Evolutionary conservation across 768 basidiomycete species (phyloP), one percentile per base, ranked within the genome.

Genomic region (Nevesoporus exiguus): DNA sequence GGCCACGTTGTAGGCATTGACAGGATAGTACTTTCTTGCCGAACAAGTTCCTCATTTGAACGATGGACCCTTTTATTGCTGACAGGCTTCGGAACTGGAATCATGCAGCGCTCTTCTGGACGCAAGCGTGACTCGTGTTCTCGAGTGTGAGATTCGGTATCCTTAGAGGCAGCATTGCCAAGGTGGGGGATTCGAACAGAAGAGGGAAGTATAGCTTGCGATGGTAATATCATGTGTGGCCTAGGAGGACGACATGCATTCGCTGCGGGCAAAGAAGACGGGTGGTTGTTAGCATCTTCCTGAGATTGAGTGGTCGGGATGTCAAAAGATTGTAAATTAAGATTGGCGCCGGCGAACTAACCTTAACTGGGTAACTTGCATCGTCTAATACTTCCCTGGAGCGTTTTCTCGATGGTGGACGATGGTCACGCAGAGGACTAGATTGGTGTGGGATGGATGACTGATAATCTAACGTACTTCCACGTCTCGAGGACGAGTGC

Each of bases 1-100:
- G 68, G 2, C 71, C 71, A 72, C 67, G 71, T 67, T 65, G 67
- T 45, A 21, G 60, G 53, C 29, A 68, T 52, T 6, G 68, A 56
- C 33, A 59, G 13, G 54, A 65, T 47, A 29, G 60, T 45, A 46
- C 24, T 58, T 42, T 67, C 68, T 57, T 68, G 70, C 51, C 70
- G 70, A 50, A 62, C 50, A 56, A 64, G 52, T 25, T 66, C 66
- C 40, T 67, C 69, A 49, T 49, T 60, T 49, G 66, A 58, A 44
- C 61, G 69, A 50, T 66, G 70, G 22, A 59, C 49, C 46, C 69
- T 55, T 55, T 70, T 70, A 51, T 61, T 70, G 54, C 55, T 61
- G 17, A 45, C 54, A 15, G 59, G 57, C 30, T 67, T 70, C 27
- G 58, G 57, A 22, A 49, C n/a, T 53, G 61, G 56, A 33, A 61